Base-by-base conservation (phyloP, 768 basidiomycete genomes). In the Coprinellus micaceus region DNA sequence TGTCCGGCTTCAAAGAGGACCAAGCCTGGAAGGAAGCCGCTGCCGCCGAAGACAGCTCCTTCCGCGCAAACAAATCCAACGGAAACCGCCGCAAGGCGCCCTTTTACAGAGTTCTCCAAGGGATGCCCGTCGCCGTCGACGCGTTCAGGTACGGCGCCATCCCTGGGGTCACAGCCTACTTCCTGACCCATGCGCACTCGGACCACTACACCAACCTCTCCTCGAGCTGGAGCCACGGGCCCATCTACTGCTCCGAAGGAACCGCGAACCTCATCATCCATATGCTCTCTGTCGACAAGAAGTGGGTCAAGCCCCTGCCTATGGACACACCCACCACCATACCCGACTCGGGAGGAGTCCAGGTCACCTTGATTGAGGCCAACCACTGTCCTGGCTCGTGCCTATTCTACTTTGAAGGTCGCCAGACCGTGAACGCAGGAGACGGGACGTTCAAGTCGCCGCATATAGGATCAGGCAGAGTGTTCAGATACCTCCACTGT, bases 301-400 rank as follows among this genome's bases (percentile, higher is more conserved):
- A 89, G 74, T 98, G 92, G 92, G 87, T 99, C 0, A 80, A 89
- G 63, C 84, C 93, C 4, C 76, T 98, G 2, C 90, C 93, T 1
- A 83, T 94, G 81, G 83, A 97, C 68, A 74, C 74, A 0, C 80
- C 92, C 0, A 86, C 83, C 0, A 67, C 83, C 30, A 78, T 97
- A 54, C 92, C 96, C 0, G 72, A 90, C 61, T 92, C 93, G 0
- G 83, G 84, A 25, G 94, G 94, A 2, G 91, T 98, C 33, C 76
- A 73, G 36, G 95, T 98, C 4, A 98, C 94, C 1, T 82, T 95
- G 39, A 93, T 99, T n/a, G 92, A 97, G 64, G 97, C 96, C 10
- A 98, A 99, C 68, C 97, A 98, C 66, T 98, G 96, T 69, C 97
- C 97, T 4, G 97, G 97, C 3, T 97, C 94, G 2, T 92, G 86